Evolutionary conservation across 1,284 basidiomycete species (phyloP).

Genomic region (Apiotrichum montevideense): DNA sequence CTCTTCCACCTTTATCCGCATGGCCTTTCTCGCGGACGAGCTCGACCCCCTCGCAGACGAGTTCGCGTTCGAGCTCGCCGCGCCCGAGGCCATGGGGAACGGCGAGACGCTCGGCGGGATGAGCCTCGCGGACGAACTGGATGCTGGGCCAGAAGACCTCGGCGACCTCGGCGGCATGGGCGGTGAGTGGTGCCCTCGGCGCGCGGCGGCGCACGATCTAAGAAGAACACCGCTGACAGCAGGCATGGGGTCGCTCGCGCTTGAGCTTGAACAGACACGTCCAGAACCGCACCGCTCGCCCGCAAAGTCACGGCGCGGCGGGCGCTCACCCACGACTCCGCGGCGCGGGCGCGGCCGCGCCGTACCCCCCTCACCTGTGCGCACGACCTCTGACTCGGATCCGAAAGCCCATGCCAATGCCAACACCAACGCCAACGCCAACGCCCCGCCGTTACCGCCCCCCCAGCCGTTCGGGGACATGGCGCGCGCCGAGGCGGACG

Average conservation of each 20-base stretch:
- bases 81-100: not conserved
- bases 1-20: not conserved
- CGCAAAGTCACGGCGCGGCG: no score
- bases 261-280: slow-evolving; percentile 8
- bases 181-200: not conserved
- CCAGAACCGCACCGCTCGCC: no score
- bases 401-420: no score
- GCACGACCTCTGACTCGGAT: no score
- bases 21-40: slow-evolving; percentile 17
- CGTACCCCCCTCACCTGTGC: no score
- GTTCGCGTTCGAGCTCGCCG: not conserved
- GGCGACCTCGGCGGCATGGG: not conserved
- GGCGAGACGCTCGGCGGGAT: not conserved
- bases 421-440: no score
- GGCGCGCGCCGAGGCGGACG: not conserved
- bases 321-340: no score
- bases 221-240: not conserved
- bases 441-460: no score
- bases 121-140: slow-evolving; percentile 6
- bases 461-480: no score
- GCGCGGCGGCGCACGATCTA: not conserved
- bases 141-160: slow-evolving; percentile 1
- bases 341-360: no score
- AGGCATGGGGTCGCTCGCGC: slow-evolving; percentile 6
- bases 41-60: slow-evolving; percentile 1